phyloP scores from a whole-genome alignment of 1,284 basidiomycete genomes.

The Calocybe gambosa region DNA sequence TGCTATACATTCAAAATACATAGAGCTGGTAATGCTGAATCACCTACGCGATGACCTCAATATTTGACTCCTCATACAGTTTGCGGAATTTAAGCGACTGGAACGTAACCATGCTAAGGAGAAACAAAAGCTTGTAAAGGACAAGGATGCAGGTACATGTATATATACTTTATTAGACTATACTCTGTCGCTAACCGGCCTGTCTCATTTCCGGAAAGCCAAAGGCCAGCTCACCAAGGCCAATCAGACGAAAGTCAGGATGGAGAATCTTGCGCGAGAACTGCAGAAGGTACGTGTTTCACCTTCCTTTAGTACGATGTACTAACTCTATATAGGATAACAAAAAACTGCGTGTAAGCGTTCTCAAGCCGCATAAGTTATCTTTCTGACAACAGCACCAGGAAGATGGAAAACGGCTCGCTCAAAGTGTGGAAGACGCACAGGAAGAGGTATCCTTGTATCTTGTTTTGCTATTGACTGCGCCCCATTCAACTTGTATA shows the following conservation, averaged over 20 bases:
- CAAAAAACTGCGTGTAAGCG: constrained; percentile 70
- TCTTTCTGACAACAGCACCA: constrained; percentile 26
- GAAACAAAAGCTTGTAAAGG: constrained; percentile 80
- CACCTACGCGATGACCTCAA: constrained; percentile 6
- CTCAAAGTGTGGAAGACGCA: constrained; percentile 73
- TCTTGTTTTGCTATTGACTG: constrained; percentile 2
- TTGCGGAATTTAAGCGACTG: constrained; percentile 74
- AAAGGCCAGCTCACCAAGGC: constrained; percentile 78
- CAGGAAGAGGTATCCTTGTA: constrained; percentile 61
- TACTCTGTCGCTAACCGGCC: not conserved
- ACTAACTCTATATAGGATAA: constrained; percentile 53
- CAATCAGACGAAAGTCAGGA: constrained; percentile 80
- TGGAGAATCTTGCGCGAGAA: constrained; percentile 80
- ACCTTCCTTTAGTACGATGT: constrained; percentile 3
- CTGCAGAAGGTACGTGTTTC: constrained; percentile 62
- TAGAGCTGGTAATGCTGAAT: constrained; percentile 60
- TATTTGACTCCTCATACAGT: constrained; percentile 37
- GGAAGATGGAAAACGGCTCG: constrained; percentile 77
- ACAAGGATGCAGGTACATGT: constrained; percentile 81
- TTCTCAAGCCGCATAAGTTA: constrained; percentile 8
- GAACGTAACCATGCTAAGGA: constrained; percentile 83
- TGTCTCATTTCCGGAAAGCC: constrained; percentile 35
- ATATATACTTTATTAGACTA: constrained; percentile 16
- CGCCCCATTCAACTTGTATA: constrained; percentile 22
- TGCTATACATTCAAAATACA: constrained; percentile 74